Evolutionary conservation across 495 filamentous ascomycete species (phyloP), one percentile per base, ranked within the genome.

Genomic region (Neohortaea acidophila): DNA sequence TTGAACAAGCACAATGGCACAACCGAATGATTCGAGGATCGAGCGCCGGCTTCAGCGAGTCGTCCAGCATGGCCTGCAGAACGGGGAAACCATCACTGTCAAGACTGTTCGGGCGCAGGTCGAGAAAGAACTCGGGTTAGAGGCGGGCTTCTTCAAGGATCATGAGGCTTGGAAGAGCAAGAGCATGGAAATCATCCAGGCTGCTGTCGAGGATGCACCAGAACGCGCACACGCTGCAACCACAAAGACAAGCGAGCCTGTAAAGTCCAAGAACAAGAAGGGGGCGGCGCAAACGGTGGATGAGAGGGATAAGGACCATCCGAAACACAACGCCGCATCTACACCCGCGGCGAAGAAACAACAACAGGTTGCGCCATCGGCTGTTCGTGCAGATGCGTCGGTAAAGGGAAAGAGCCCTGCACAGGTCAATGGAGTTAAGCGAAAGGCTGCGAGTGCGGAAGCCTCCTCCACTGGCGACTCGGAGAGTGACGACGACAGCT

Each of bases 341-440:
- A 25, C 21, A 9, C n/a, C 9, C 11, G n/a, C n/a, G n/a, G n/a
- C n/a, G n/a, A 25, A 13, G 13, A 38, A 38, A 13, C 35, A 9
- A 25, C 35, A 17, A 14, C 3, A 26, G 28, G 10, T 8, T 2
- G 23, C 39, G 2, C 21, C 10, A n/a, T n/a, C n/a, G n/a, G n/a
- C n/a, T n/a, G n/a, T n/a, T n/a, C n/a, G n/a, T n/a, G n/a, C n/a
- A n/a, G n/a, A n/a, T n/a, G n/a, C n/a, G n/a, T n/a, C n/a, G n/a
- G n/a, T n/a, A n/a, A n/a, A n/a, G n/a, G n/a, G n/a, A n/a, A n/a
- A n/a, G n/a, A n/a, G n/a, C n/a, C 17, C 38, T 3, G 15, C 19
- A 13, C 23, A 44, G 18, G 33, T 44, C 40, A 49, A 49, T 36
- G 46, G 41, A 10, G 41, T 49, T 13, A 49, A 49, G 41, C 12